Evolutionary conservation across 352 stramenopile genomes (phyloP), one percentile per base, ranked within the genome.

Genomic region (Phytophthora sojae): DNA sequence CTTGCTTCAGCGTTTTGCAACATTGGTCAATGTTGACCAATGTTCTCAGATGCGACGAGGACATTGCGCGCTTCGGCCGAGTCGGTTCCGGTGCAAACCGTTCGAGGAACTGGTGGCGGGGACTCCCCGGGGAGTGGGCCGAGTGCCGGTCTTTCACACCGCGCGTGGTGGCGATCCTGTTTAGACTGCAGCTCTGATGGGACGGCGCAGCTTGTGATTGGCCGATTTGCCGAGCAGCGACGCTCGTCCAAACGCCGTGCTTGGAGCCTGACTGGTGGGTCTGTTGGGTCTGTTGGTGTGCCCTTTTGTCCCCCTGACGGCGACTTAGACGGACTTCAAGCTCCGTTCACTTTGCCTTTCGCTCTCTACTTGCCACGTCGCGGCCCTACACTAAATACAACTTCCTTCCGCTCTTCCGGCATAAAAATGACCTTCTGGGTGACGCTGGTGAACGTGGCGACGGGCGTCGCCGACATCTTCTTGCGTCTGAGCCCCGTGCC

Each of bases 401-500:
- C 26, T 29, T 29, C 26, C 26, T 29, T 32, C 29, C 29, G 29
- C 29, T 32, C 21, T 21, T 35, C 29, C 9, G 29, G 29, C n/a
- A 49, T 26, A 17, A 52, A 35, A 14, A 75, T 75, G 67, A 58
- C 54, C 9, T 62, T 71, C 25, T 57, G 26, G 30, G 63, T 69
- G 61, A 67, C 56, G 15, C 49, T 79, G 6, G n/a, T 79, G 25
- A 67, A 68, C 57, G 63, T 62, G 23, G 12, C 67, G 2, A 76
- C 73, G 21, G 68, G 62, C 6, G 35, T 72, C 17, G 56, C 53
- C n/a, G 67, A 75, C n/a, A 67, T 73, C 11, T 45, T 71, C 1
- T 53, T 77, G 42, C 61, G 61, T 1, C 58, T 80, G 32, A 77
- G 73, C 26, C 64, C 72, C 35, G 51, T 58, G 32, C 55, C 64